phyloP scores from a whole-genome alignment of 371 early-diverging fungal genomes.

The Apophysomyces trapeziformis region DNA sequence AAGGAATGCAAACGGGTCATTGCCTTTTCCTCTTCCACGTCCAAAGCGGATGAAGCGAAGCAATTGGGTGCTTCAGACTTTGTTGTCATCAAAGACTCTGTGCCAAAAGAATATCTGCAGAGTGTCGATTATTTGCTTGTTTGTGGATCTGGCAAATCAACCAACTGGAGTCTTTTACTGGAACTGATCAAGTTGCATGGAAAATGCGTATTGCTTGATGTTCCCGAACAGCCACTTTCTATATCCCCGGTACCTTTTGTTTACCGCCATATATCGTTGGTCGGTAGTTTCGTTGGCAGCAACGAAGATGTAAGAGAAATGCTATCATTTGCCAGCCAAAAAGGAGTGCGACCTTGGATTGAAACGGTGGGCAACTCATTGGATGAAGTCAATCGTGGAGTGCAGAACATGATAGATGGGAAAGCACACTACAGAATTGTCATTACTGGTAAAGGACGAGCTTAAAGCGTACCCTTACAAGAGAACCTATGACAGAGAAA shows the following conservation, averaged over 20 bases:
- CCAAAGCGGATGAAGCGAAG: slow-evolving; percentile 71
- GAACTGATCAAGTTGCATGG: slow-evolving; percentile 59
- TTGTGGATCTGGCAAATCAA: slow-evolving; percentile 56
- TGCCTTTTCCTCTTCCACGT: slow-evolving; percentile 72
- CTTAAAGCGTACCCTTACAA: background rate
- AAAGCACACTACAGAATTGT: slow-evolving; percentile 78
- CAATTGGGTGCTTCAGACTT: slow-evolving; percentile 70
- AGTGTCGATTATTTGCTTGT: slow-evolving; percentile 60
- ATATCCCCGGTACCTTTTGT: slow-evolving; percentile 52
- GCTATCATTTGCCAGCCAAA: slow-evolving; percentile 73
- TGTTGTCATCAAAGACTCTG: slow-evolving; percentile 17
- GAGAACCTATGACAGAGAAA: background rate
- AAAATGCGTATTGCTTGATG: slow-evolving; percentile 65
- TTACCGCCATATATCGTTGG: slow-evolving; percentile 53
- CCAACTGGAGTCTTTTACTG: slow-evolving; percentile 55
- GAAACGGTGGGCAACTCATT: slow-evolving; percentile 62
- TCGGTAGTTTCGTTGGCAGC: slow-evolving; percentile 77
- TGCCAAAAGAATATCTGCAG: slow-evolving; percentile 16
- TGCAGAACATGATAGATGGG: slow-evolving; percentile 62
- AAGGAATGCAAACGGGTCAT: slow-evolving; percentile 64
- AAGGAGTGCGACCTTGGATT: slow-evolving; percentile 69
- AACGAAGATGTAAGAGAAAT: slow-evolving; percentile 60
- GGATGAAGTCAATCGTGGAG: slow-evolving; percentile 66
- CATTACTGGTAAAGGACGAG: slow-evolving; percentile 32
- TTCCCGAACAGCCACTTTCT: slow-evolving; percentile 64